phyloP scores from a whole-genome alignment of 306 rosid species.

The Trichosanthes truncata region DNA sequence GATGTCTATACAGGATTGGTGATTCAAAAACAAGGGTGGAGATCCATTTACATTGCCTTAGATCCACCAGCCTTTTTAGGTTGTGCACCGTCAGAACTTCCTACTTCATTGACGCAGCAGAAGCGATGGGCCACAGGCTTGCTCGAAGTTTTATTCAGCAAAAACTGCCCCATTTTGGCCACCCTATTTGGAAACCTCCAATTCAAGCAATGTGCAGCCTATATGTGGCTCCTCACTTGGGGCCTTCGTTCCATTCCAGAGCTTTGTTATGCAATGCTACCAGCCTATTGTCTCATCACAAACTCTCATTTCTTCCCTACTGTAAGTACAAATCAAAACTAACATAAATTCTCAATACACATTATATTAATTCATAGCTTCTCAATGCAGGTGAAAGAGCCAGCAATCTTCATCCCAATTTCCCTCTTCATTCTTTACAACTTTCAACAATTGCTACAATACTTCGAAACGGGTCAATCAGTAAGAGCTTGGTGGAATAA shows the following conservation, averaged over 20 bases:
- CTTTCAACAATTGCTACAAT: background rate
- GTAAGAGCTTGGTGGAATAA: conserved; percentile 23
- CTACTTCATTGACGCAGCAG: conserved; percentile 6
- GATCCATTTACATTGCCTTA: conserved; percentile 7
- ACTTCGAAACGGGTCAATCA: background rate
- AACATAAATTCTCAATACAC: background rate
- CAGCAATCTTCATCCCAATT: background rate
- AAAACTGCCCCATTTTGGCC: conserved; percentile 5
- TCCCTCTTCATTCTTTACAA: background rate
- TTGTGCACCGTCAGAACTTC: background rate
- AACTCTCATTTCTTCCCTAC: conserved; percentile 25
- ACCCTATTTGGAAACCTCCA: conserved; percentile 10
- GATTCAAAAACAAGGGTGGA: conserved; percentile 23
- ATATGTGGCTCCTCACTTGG: conserved; percentile 12
- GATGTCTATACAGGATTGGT: conserved; percentile 21
- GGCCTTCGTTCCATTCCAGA: conserved; percentile 8
- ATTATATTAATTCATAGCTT: too few relatives aligned
- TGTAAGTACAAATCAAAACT: background rate
- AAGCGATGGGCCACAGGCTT: conserved; percentile 25
- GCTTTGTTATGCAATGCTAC: conserved; percentile 15
- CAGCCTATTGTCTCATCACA: conserved; percentile 23
- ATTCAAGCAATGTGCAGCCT: conserved; percentile 16
- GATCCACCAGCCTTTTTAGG: conserved; percentile 24
- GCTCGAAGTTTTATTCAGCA: conserved; percentile 13
- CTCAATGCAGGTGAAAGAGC: background rate